Percentiles rank a stretch among this genome's conserved stretches.
Conservation (phyloP, 75 land plant genomes). For the Ceratopteris richardii region DNA sequence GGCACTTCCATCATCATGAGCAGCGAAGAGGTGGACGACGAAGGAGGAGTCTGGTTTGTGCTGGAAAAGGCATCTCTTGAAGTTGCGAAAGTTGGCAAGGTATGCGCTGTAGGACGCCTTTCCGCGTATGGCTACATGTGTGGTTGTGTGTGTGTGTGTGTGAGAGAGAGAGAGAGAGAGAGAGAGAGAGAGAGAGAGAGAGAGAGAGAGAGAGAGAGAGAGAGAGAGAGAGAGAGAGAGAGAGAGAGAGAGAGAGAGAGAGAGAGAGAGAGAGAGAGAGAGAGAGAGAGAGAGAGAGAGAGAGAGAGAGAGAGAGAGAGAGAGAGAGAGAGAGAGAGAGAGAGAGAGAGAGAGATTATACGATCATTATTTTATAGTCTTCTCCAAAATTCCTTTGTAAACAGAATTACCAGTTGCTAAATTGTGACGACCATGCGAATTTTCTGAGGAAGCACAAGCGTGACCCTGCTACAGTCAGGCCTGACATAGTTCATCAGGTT, state of each 20-base stretch:
- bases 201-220: no score
- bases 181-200: no score
- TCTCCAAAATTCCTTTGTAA: not conserved
- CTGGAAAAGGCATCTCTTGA: constrained; percentile 57
- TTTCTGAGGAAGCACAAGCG: constrained; percentile 50
- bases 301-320: constrained; percentile 1
- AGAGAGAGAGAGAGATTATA: not conserved
- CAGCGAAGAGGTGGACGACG: not conserved
- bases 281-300: not conserved
- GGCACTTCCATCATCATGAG: no score
- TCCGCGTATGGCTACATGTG: not conserved
- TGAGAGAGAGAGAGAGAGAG: no score
- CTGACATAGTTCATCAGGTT: constrained; percentile 74
- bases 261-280: no score
- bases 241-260: no score
- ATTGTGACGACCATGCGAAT: constrained; percentile 58
- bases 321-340: not conserved
- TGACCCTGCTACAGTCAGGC: constrained; percentile 51
- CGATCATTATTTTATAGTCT: no score
- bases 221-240: no score
- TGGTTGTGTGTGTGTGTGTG: no score
- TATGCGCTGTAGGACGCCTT: not conserved
- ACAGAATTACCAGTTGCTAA: constrained; percentile 54
- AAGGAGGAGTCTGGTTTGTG: constrained; percentile 47
- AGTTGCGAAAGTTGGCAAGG: constrained; percentile 70